phyloP scores from a whole-genome alignment of 2,329 filamentous ascomycete genomes.

The Elsinoe necatrix region DNA sequence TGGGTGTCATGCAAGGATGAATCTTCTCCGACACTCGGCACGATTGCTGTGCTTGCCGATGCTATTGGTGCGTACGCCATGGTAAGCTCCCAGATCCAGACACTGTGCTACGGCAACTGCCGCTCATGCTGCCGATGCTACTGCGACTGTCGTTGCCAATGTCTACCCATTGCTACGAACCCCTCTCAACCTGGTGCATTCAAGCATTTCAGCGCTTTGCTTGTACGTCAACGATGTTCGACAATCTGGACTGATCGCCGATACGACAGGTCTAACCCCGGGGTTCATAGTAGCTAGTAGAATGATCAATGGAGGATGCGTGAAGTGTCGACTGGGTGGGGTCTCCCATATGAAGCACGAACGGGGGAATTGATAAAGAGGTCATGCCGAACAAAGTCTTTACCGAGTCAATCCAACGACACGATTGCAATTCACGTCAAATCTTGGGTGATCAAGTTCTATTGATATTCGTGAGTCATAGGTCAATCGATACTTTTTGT shows the following conservation, averaged over 20 bases:
- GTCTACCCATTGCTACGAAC: not conserved
- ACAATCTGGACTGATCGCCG: too few relatives aligned
- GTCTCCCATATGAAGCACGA: too few relatives aligned
- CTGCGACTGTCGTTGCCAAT: not conserved
- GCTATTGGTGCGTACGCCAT: not conserved
- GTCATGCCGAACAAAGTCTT: not conserved
- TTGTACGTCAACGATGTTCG: too few relatives aligned
- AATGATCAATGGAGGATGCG: too few relatives aligned
- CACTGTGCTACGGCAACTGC: not conserved
- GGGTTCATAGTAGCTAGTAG: too few relatives aligned
- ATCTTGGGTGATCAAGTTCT: not conserved
- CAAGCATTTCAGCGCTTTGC: too few relatives aligned
- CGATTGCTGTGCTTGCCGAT: not conserved
- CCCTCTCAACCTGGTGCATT: too few relatives aligned
- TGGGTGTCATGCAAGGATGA: not conserved
- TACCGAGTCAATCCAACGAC: not conserved
- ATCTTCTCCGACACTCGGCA: not conserved
- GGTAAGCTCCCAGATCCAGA: not conserved
- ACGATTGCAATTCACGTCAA: not conserved
- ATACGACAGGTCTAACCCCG: too few relatives aligned
- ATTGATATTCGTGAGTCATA: not conserved
- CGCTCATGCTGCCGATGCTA: not conserved
- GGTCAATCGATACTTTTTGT: constrained; percentile 2
- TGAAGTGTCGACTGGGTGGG: too few relatives aligned
- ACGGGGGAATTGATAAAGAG: not conserved